These are phyloP conservation scores for Trametes meyenii DNA, from an alignment of 768 basidiomycete species.

Conservation along the genomic window DNA sequence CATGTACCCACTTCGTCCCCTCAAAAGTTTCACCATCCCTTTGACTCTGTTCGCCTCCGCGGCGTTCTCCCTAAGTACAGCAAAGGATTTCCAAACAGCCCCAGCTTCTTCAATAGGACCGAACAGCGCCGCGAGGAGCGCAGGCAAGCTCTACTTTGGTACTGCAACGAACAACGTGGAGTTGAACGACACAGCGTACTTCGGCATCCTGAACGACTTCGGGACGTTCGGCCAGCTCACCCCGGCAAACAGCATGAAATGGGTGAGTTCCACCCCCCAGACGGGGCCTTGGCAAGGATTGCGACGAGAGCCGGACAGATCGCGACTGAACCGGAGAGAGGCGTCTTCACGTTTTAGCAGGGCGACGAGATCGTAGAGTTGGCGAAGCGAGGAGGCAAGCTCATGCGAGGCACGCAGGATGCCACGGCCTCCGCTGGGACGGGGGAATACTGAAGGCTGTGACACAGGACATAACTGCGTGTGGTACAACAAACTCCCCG, in stretches of 20 bases:
- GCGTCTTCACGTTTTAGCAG: constrained; percentile 46
- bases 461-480: constrained; percentile 39
- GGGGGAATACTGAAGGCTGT: background rate
- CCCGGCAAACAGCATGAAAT: constrained; percentile 58
- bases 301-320: constrained; percentile 35
- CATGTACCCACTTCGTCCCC: too few species aligned
- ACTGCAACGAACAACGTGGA: constrained; percentile 51
- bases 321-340: constrained; percentile 52
- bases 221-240: constrained; percentile 48
- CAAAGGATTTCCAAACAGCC: too few species aligned
- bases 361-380: constrained; percentile 49
- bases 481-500: constrained; percentile 46
- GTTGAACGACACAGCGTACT: constrained; percentile 42
- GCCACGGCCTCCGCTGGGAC: background rate
- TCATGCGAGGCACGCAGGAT: constrained; percentile 42
- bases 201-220: constrained; percentile 40
- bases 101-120: background rate
- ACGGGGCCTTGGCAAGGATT: background rate
- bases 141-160: constrained; percentile 47
- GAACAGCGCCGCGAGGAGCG: background rate
- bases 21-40: too few species aligned
- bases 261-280: constrained; percentile 39
- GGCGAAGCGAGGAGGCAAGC: constrained; percentile 46
- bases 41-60: too few species aligned
- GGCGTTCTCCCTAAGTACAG: too few species aligned